Evolutionary conservation across 441 rosid genomes (phyloP).

Genomic region (Adansonia rubrostipa): DNA sequence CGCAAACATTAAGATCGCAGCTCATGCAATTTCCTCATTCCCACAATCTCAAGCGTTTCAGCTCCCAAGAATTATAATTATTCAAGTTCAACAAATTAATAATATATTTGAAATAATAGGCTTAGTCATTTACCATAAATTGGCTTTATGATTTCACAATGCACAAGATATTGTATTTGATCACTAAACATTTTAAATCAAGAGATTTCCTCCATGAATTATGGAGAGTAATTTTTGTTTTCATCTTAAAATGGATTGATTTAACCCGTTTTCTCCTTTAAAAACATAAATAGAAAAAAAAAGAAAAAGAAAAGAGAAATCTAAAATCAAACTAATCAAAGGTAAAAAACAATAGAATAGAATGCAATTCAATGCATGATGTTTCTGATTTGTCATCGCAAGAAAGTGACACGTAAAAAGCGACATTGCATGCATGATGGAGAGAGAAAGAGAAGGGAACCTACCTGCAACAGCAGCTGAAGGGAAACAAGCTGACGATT

Average conservation of each 20-base stretch:
- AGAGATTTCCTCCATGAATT: background rate
- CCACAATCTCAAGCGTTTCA: background rate
- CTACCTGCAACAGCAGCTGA: constrained; percentile 65
- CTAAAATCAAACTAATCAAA: background rate
- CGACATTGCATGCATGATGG: background rate
- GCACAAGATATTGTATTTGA: constrained; percentile 7
- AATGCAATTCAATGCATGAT: background rate
- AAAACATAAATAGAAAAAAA: background rate
- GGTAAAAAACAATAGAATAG: background rate
- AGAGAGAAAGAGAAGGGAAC: constrained; percentile 19
- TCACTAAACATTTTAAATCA: background rate
- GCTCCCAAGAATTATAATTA: background rate
- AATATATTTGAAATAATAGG: background rate
- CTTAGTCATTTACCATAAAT: background rate
- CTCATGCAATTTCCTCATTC: background rate
- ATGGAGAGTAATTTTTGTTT: background rate
- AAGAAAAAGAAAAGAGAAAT: background rate
- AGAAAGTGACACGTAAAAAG: constrained; percentile 32
- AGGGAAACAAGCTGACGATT: constrained; percentile 51
- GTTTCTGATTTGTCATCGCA: constrained; percentile 20
- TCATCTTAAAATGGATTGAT: background rate
- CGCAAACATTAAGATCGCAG: background rate
- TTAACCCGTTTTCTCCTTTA: background rate
- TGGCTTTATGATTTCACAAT: background rate
- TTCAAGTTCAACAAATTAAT: background rate